phyloP scores from a whole-genome alignment of 345 rosid species.

The Lumnitzera littorea region DNA sequence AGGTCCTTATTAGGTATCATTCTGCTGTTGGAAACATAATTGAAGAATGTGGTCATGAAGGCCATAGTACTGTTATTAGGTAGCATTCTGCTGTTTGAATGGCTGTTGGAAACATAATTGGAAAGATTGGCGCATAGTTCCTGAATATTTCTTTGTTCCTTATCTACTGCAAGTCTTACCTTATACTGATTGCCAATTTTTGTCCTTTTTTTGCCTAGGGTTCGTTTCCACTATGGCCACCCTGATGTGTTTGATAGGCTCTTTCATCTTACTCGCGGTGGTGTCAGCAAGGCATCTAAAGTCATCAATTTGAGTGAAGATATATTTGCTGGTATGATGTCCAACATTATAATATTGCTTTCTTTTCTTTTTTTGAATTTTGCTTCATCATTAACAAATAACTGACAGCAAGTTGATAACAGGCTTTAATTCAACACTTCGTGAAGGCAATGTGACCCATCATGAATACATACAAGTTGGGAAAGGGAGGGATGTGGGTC shows the following conservation, averaged over 20 bases:
- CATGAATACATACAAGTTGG: slow-evolving; percentile 99
- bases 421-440: slow-evolving; percentile 99
- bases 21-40: too few relatives aligned
- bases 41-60: too few relatives aligned
- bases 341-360: slow-evolving; percentile 4
- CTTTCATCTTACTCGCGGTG: slow-evolving; percentile 97
- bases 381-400: not conserved
- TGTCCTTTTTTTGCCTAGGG: slow-evolving; percentile 38
- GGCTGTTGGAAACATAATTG: too few relatives aligned
- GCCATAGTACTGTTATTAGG: too few relatives aligned
- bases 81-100: too few relatives aligned
- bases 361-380: slow-evolving; percentile 5
- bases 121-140: too few relatives aligned
- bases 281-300: slow-evolving; percentile 96
- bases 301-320: slow-evolving; percentile 97
- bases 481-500: slow-evolving; percentile 99
- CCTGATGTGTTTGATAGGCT: slow-evolving; percentile 99
- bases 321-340: slow-evolving; percentile 79
- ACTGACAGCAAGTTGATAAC: slow-evolving; percentile 1
- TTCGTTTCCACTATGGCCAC: slow-evolving; percentile 99
- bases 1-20: too few relatives aligned
- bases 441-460: slow-evolving; percentile 99
- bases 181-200: not conserved
- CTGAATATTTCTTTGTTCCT: not conserved
- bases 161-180: too few relatives aligned